These are phyloP conservation scores for Pseudodiploospora longispora DNA, from an alignment of 2,329 filamentous ascomycete genomes.

Conservation along the genomic window DNA sequence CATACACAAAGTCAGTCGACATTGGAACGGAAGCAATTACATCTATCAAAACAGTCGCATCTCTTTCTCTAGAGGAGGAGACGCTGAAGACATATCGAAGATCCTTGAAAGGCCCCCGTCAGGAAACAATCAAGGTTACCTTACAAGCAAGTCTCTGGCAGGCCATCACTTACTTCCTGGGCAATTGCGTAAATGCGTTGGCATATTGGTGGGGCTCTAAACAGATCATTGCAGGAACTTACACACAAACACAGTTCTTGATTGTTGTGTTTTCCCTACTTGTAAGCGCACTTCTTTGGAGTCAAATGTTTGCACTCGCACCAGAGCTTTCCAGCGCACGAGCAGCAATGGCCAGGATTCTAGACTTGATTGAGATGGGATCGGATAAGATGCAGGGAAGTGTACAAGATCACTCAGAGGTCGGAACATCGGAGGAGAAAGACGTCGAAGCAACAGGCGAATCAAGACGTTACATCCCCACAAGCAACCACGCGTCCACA, in stretches of 20 bases:
- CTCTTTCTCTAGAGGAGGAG: constrained; percentile 33
- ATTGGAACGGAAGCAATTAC: constrained; percentile 55
- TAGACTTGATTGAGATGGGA: constrained; percentile 20
- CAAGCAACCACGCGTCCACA: constrained; percentile 41
- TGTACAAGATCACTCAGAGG: background rate
- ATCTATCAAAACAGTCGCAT: constrained; percentile 51
- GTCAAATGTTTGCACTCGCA: constrained; percentile 57
- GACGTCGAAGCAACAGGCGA: no score
- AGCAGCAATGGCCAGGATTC: constrained; percentile 41
- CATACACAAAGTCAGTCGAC: constrained; percentile 51
- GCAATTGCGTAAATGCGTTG: constrained; percentile 53
- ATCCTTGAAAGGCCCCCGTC: constrained; percentile 23
- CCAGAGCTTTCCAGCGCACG: constrained; percentile 54
- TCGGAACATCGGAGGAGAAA: no score
- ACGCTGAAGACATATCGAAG: constrained; percentile 31
- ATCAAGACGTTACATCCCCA: no score
- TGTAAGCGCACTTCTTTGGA: constrained; percentile 52
- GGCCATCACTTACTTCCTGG: constrained; percentile 38
- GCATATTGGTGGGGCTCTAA: constrained; percentile 62
- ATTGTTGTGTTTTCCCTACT: constrained; percentile 55
- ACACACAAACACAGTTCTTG: constrained; percentile 50
- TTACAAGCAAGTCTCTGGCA: constrained; percentile 35
- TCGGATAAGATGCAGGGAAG: constrained; percentile 3
- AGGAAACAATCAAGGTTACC: constrained; percentile 29
- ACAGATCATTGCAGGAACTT: constrained; percentile 50